Evolutionary conservation across 176 grass and related monocot species (phyloP), one percentile per base, ranked within the genome.

Genomic region (Triticum urartu): DNA sequence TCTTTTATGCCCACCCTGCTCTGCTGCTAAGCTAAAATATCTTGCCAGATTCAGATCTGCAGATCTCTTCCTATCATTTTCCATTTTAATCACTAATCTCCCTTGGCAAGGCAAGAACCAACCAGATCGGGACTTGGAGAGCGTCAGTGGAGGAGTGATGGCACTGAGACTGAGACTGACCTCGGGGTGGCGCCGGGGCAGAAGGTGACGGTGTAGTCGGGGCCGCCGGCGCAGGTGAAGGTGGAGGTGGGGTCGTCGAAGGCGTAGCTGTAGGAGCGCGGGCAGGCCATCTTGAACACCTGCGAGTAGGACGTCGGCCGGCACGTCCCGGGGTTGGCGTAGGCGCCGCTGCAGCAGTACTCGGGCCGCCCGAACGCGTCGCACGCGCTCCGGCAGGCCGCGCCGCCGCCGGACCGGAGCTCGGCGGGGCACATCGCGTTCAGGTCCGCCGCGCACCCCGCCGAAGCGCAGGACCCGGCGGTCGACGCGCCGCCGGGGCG

Each of bases 181-280:
- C 95, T 97, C 20, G 95, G 77, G 0, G 88, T 69, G 56, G 87
- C 65, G 10, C 71, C 82, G 21, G 95, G 95, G 84, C 95, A 98
- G 95, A 98, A 98, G 14, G 93, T 98, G 83, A 98, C 43, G 69
- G 82, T 86, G 82, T 98, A 98, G 65, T 95, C 87, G 1, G 85
- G 85, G 13, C 95, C 58, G 34, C 95, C 91, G 32, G 83, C 83
- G 86, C 95, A 98, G 64, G 95, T 98, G 79, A 98, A 98, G 3
- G 93, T 98, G 59, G 93, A 95, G 62, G 95, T 98, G 13, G 93
- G 91, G 60, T 98, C 95, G 83, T 98, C 95, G 83, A 93, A 98
- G 5, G 95, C 95, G 79, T 98, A 98, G 93, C 95, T 98, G 88
- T 98, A 98, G 5, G 95, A 95, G 21, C 87, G 87, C n/a, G 95